Evolutionary conservation across 2,329 filamentous ascomycete species (phyloP).

Genomic region (Paracorniculantispora psalliotae): DNA sequence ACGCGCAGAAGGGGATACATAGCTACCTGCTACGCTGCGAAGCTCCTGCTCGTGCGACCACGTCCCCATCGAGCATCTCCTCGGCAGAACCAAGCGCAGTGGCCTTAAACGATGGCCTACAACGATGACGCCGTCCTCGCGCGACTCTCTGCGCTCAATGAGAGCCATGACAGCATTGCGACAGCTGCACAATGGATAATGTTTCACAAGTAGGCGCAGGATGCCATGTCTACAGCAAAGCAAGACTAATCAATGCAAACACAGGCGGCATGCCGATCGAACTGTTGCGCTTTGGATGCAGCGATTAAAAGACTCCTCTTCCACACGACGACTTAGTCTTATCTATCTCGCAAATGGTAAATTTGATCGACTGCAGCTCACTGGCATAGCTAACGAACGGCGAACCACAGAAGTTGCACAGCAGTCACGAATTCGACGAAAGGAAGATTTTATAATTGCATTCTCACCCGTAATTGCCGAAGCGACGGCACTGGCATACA

Average conservation of each 20-base stretch:
- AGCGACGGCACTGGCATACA: slow-evolving; percentile 85
- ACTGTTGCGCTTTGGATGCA: slow-evolving; percentile 91
- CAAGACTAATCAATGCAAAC: slow-evolving; percentile 8
- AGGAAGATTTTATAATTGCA: slow-evolving; percentile 86
- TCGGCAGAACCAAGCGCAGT: slow-evolving; percentile 17
- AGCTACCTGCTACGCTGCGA: neutral
- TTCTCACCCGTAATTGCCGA: slow-evolving; percentile 91
- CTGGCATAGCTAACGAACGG: slow-evolving; percentile 7
- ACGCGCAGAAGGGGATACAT: neutral
- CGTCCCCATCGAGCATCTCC: neutral
- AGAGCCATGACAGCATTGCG: slow-evolving; percentile 95
- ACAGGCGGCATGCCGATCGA: slow-evolving; percentile 82
- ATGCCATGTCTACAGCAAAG: neutral
- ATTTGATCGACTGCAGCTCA: neutral
- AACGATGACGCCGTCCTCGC: slow-evolving; percentile 92
- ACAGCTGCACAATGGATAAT: slow-evolving; percentile 99
- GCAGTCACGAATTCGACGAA: slow-evolving; percentile 87
- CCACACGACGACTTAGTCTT: slow-evolving; percentile 80
- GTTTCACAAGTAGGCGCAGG: slow-evolving; percentile 76
- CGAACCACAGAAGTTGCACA: slow-evolving; percentile 77
- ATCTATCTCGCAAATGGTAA: slow-evolving; percentile 93
- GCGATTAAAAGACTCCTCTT: slow-evolving; percentile 79
- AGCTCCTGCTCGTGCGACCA: slow-evolving; percentile 1
- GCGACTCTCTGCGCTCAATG: slow-evolving; percentile 91
- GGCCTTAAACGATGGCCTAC: slow-evolving; percentile 67